Evolutionary conservation across 2,329 filamentous ascomycete species (phyloP).

Genomic region (Myriangium duriaei): DNA sequence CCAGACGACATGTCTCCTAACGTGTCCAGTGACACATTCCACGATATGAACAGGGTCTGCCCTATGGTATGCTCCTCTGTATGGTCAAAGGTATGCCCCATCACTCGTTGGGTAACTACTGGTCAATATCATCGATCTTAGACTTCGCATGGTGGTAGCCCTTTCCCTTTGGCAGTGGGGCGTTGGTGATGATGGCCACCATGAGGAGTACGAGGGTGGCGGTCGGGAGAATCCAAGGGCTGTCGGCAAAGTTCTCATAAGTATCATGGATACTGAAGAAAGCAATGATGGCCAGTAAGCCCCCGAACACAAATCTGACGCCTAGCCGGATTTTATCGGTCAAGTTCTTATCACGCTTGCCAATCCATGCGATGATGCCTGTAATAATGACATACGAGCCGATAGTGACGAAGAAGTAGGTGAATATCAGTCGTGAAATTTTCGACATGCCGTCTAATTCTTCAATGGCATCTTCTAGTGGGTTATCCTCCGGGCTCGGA

Average conservation of each 20-base stretch:
- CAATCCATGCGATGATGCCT: slow-evolving; percentile 18
- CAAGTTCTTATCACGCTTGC: slow-evolving; percentile 14
- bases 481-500: background rate
- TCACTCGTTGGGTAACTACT: too few relatives aligned
- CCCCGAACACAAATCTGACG: slow-evolving; percentile 15
- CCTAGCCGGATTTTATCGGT: slow-evolving; percentile 18
- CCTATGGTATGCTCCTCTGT: too few relatives aligned
- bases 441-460: slow-evolving; percentile 1
- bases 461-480: slow-evolving; percentile 3
- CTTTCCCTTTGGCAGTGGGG: slow-evolving; percentile 4
- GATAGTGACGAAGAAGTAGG: slow-evolving; percentile 20
- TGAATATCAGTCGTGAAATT: slow-evolving; percentile 19
- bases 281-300: slow-evolving; percentile 14
- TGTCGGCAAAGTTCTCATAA: slow-evolving; percentile 15
- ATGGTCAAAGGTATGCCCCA: too few relatives aligned
- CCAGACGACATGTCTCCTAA: too few relatives aligned
- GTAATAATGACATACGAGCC: slow-evolving; percentile 19
- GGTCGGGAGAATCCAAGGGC: slow-evolving; percentile 22
- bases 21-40: too few relatives aligned
- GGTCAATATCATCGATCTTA: too few relatives aligned
- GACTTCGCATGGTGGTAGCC: too few relatives aligned
- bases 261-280: slow-evolving; percentile 14
- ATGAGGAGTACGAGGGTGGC: slow-evolving; percentile 19
- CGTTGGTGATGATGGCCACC: slow-evolving; percentile 16
- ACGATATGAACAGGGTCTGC: too few relatives aligned